These are phyloP conservation scores for Fusarium luffae DNA, from an alignment of 2,329 filamentous ascomycete genomes.

Conservation along the genomic window DNA sequence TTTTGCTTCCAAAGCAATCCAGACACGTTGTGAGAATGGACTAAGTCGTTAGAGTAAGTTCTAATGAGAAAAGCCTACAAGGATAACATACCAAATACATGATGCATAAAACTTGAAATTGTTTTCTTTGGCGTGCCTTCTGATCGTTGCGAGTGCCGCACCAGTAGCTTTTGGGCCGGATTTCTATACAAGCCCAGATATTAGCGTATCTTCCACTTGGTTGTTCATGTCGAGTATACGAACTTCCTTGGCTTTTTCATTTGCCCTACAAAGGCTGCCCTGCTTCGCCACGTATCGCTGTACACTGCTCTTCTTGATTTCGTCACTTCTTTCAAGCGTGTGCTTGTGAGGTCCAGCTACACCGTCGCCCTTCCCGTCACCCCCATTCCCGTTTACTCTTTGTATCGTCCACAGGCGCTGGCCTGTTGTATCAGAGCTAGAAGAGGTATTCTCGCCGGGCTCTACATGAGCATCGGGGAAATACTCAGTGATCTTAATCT, in stretches of 20 bases:
- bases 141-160: constrained; percentile 73
- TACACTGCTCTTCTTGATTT: constrained; percentile 84
- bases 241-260: constrained; percentile 57
- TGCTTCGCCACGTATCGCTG: constrained; percentile 72
- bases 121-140: constrained; percentile 75
- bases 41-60: constrained; percentile 52
- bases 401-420: constrained; percentile 79
- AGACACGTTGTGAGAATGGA: constrained; percentile 87
- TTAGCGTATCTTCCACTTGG: not conserved
- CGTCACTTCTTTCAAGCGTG: constrained; percentile 76
- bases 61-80: not conserved
- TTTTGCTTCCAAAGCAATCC: constrained; percentile 88
- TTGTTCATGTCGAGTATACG: not conserved
- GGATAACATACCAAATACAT: constrained; percentile 78
- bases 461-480: constrained; percentile 65
- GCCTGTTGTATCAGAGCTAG: constrained; percentile 50
- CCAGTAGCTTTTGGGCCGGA: constrained; percentile 79
- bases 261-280: constrained; percentile 69
- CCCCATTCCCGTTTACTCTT: constrained; percentile 80
- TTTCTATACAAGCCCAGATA: constrained; percentile 60
- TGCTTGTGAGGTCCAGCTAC: constrained; percentile 80
- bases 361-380: constrained; percentile 76
- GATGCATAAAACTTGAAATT: constrained; percentile 83
- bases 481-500: constrained; percentile 87
- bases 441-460: constrained; percentile 21